Percentiles rank a stretch among this genome's conserved stretches.
phyloP scores from a whole-genome alignment of 306 rosid genomes.

The Begonia loranthoides region DNA sequence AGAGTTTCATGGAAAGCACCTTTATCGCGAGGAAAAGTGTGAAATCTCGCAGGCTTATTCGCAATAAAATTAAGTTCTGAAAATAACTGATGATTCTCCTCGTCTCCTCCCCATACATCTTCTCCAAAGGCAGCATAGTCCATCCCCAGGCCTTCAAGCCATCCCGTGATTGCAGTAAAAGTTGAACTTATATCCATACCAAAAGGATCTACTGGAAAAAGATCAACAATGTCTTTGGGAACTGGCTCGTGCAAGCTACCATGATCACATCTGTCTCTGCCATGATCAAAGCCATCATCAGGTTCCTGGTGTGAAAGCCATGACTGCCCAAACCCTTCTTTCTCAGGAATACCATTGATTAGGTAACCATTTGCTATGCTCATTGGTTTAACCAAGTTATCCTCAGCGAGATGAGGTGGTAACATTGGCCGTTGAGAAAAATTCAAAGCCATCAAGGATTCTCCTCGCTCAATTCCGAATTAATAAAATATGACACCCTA shows the following conservation, averaged over 20 bases:
- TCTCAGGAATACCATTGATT: constrained; percentile 31
- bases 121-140: constrained; percentile 39
- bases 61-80: constrained; percentile 54
- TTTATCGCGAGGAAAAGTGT: constrained; percentile 22
- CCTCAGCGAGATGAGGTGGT: constrained; percentile 16
- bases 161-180: constrained; percentile 66
- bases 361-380: constrained; percentile 39
- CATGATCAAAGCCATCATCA: constrained; percentile 31
- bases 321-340: constrained; percentile 19
- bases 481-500: background rate
- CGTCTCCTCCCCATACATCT: constrained; percentile 28
- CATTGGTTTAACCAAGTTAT: constrained; percentile 19
- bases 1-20: constrained; percentile 17
- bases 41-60: constrained; percentile 52
- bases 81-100: constrained; percentile 31
- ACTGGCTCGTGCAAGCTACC: constrained; percentile 33
- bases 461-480: constrained; percentile 6
- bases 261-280: constrained; percentile 28
- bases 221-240: constrained; percentile 65
- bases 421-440: constrained; percentile 14
- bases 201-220: constrained; percentile 87
- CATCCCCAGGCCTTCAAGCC: constrained; percentile 71
- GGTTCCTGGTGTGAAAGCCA: constrained; percentile 25
- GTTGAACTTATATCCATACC: constrained; percentile 59
- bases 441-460: constrained; percentile 16